Evolutionary conservation across 1,284 basidiomycete genomes (phyloP), one percentile per base, ranked within the genome.

Genomic region (Microstroma glucosiphilum): DNA sequence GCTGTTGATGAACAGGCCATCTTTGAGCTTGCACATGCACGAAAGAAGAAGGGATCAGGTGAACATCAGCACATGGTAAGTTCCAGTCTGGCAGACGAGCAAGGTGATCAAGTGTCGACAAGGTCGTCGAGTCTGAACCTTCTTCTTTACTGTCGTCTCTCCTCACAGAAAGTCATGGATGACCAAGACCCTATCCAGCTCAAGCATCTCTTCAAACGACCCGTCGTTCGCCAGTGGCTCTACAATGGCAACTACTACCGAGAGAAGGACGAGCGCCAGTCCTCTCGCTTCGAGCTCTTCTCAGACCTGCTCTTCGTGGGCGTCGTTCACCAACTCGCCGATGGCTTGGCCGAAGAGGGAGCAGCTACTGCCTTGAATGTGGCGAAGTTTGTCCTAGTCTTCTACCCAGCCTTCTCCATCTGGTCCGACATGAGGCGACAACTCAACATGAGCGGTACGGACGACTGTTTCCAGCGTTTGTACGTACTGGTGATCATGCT

Each of bases 191-290:
- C 76, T 23, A 68, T 76, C 56, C 73, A 57, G 15, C 56, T 71
- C 1, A 59, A 64, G 0, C 76, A 80, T 49, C 69, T 80, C 17
- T 68, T 75, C 58, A 75, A 79, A 53, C 64, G 70, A 0, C 79
- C 78, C 0, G 56, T 80, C 11, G 70, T 80, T 46, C 68, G 79
- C 1, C 79, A 80, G 58, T 80, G 75, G 73, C 61, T 80, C 3
- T 63, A 73, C 54, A 65, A 72, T 40, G 73, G 71, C 43, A 65
- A 73, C 56, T 60, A 79, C 53, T 79, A 72, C 57, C 65, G 74
- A 37, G 79, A 80, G 54, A 66, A 63, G 21, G 69, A 69, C 61
- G 74, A 76, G 51, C 67, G 78, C 12, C 66, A 72, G 26, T 69
- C 77, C 0, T 68, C 66, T 11, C 72, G 76, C 26, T 76, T 77